Base-by-base conservation (phyloP, 148 eudicot genomes). In the Vaccinium corymbosum region DNA sequence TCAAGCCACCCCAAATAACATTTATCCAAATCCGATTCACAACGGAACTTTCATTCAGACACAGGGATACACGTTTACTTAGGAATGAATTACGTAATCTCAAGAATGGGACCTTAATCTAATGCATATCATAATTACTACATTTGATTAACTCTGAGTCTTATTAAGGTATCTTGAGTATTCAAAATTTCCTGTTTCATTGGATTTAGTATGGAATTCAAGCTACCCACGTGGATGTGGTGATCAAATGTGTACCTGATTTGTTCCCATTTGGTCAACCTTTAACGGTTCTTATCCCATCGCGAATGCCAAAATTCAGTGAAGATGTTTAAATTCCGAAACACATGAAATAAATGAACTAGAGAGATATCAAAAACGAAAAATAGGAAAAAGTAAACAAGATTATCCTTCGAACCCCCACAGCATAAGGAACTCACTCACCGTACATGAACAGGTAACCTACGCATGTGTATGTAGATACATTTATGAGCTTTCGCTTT, bases 1-100 rank as follows among this genome's bases (percentile, higher is more conserved):
- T 82, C 78, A 82, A 82, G 29, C 84, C 20, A 70, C 46, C 76
- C 83, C 15, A 74, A 71, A 42, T 15, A 80, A 38, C 72, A 61
- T 12, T 80, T 61, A 3, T 14, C 7, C n/a, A 0, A 6, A 49
- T 22, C 59, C 48, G 10, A 81, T 42, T 50, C 59, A 38, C 76
- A 27, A 10, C 76, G 27, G 4, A 12, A 13, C 78, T 32, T 51
- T 66, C 73, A 68, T 68, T 13, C 72, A 61, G 66, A 61, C 66
- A 20, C 66, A 20, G 12, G 25, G 27, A 62, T 62, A n/a, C 68
- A 68, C 14, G 73, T 68, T 68, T 68, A 25, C 32, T 64, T 6
- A 14, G 71, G 12, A 32, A 64, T 9, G 9, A 64, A 64, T n/a
- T 64, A 27, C 2, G 42, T 27, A 68, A 27, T 68, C 73, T 68